Evolutionary conservation across 257 asterid genomes (phyloP), one percentile per base, ranked within the genome.

Genomic region (Penstemon eatonii): DNA sequence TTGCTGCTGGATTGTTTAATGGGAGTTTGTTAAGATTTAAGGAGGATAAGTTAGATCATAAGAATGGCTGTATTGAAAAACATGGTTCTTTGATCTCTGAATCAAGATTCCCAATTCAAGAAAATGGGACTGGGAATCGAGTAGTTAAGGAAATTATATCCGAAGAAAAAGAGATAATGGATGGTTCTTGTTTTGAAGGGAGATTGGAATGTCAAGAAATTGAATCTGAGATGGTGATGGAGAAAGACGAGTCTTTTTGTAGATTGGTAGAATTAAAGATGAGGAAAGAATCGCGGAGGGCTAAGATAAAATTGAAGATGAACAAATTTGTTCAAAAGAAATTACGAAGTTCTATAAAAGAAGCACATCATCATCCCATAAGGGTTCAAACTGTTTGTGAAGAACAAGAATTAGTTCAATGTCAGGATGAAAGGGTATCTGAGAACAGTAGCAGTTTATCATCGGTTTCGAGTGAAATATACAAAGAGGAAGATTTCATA

Each of bases 261-360:
- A 70, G 72, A 18, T 57, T 50, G 15, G 55, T 45, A n/a, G 88
- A 80, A 47, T 13, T 39, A 37, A 76, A 76, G 74, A 76, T 12
- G 15, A 56, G 54, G 66, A 82, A 25, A 25, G 33, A 83, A 65
- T 80, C 87, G 18, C 71, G 74, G 8, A 69, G 60, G 56, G 80
- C 81, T 3, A 85, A 75, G 79, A 77, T 91, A 5, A 79, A 79
- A 73, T 78, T 80, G 19, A 86, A 79, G 87, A 73, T 85, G 81
- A 84, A 76, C 77, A 77, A 74, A 71, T 50, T 86, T 9, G 61
- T 90, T 3, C 76, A 82, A 7, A 86, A 73, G 70, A 88, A 73
- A 72, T 66, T 80, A 53, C 75, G 66, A 56, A 46, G 46, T 11
- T 25, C 60, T 3, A 79, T 69, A 72, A 86, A 75, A 33, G 79